Conservation (phyloP, 2,329 filamentous ascomycete species). For the Aphanoascus verrucosus region DNA sequence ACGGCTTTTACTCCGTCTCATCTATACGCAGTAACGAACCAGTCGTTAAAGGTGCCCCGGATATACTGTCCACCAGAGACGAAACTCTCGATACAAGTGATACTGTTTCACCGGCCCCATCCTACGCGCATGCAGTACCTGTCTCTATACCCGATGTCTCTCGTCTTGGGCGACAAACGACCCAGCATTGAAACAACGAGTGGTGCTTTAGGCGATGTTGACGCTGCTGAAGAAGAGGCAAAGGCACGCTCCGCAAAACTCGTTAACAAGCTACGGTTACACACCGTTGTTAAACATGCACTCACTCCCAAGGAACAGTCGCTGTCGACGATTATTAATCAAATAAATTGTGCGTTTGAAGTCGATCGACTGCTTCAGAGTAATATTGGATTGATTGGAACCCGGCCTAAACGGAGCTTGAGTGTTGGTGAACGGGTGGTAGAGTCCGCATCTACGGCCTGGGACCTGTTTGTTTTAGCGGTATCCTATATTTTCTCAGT, state of each 20-base stretch:
- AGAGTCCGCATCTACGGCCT: slow-evolving; percentile 78
- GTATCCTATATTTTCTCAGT: slow-evolving; percentile 60
- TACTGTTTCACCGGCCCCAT: slow-evolving; percentile 76
- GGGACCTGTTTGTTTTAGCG: slow-evolving; percentile 59
- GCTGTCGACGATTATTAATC: slow-evolving; percentile 70
- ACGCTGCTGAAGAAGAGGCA: slow-evolving; percentile 61
- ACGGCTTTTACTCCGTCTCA: slow-evolving; percentile 55
- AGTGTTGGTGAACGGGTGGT: slow-evolving; percentile 93
- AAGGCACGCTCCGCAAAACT: slow-evolving; percentile 55
- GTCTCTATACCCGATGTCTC: slow-evolving; percentile 75
- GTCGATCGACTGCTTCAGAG: slow-evolving; percentile 75
- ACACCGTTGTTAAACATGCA: slow-evolving; percentile 67
- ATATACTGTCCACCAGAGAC: slow-evolving; percentile 58
- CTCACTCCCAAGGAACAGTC: slow-evolving; percentile 74
- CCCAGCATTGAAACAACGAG: slow-evolving; percentile 27
- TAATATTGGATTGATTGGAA: slow-evolving; percentile 76
- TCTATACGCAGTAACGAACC: slow-evolving; percentile 50
- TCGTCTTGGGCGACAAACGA: slow-evolving; percentile 68
- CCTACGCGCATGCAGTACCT: slow-evolving; percentile 93
- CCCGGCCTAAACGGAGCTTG: slow-evolving; percentile 67
- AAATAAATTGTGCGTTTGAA: slow-evolving; percentile 94
- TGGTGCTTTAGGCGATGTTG: slow-evolving; percentile 45
- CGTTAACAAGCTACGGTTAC: slow-evolving; percentile 76
- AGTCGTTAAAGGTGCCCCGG: slow-evolving; percentile 49
- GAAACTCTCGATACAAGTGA: slow-evolving; percentile 68